Base-by-base conservation (phyloP, 1,284 basidiomycete genomes). In the Naganishia albida region DNA sequence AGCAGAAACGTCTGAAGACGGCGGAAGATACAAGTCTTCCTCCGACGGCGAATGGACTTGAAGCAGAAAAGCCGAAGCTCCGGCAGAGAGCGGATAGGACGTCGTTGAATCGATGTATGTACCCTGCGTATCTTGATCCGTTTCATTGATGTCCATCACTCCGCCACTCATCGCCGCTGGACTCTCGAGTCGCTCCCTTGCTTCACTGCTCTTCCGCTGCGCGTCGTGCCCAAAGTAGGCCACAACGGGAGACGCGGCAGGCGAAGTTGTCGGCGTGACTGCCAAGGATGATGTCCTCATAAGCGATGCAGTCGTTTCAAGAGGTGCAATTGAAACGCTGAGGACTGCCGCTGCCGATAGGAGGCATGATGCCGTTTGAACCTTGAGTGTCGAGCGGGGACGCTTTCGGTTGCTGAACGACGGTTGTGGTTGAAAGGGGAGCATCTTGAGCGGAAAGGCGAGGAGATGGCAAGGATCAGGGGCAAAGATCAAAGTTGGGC, bases 351-450 rank as follows among this genome's bases (percentile, higher is more conserved):
- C 51, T 16, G 30, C 51, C 18, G 51, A 53, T 38, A 53, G 51
- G n/a, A 53, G 51, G 23, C 51, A 39, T 53, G 51, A 53, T 38
- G 51, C 51, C 3, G 51, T 38, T 20, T 53, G 51, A 23, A 53
- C 34, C 20, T 53, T 38, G 30, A 53, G 51, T 2, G 34, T n/a
- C 12, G 51, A 53, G 34, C 30, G 51, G 20, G 28, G 34, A 12
- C 51, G 51, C 8, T 34, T 28, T 25, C 49, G 49, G 1, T 13
- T 18, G 18, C 4, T 23, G 16, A 25, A 2, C 10, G 46, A 15
- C 25, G 30, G 34, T n/a, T 8, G 30, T 53, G 26, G n/a, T 23
- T 7, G 12, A 6, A 28, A 13, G 2, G 49, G 16, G 18, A 30
- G 18, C n/a, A 48, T 23, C 23, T 48, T n/a, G 10, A 6, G 46